Evolutionary conservation across 345 rosid genomes (phyloP).

Genomic region (Balakata baccata): DNA sequence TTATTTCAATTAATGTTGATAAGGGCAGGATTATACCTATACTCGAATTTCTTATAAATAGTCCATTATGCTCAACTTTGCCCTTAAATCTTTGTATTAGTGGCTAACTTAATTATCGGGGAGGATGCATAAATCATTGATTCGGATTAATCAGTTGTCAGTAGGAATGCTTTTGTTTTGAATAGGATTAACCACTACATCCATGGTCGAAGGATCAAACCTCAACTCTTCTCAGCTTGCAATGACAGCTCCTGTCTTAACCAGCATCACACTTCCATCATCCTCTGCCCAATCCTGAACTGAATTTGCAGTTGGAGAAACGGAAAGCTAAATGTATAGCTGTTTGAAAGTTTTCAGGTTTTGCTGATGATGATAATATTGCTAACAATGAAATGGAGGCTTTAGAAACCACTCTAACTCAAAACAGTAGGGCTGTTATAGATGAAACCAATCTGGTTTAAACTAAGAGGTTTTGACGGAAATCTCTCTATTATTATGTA

Average conservation of each 20-base stretch:
- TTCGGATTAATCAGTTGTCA: constrained; percentile 8
- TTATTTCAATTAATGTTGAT: too few species aligned
- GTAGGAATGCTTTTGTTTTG: background rate
- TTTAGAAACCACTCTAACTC: constrained; percentile 26
- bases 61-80: too few species aligned
- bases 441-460: constrained; percentile 11
- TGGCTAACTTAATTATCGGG: too few species aligned
- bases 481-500: too few species aligned
- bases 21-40: too few species aligned
- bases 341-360: constrained; percentile 41
- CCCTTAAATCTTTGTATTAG: too few species aligned
- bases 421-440: background rate
- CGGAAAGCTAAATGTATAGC: constrained; percentile 42
- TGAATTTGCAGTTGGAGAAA: constrained; percentile 33
- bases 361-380: constrained; percentile 41
- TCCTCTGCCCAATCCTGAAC: constrained; percentile 29
- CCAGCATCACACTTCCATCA: constrained; percentile 24
- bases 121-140: constrained; percentile 30
- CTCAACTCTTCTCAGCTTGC: constrained; percentile 19
- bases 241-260: constrained; percentile 47
- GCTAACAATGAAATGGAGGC: constrained; percentile 30
- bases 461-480: too few species aligned
- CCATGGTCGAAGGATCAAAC: constrained; percentile 48
- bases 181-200: constrained; percentile 47
- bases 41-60: too few species aligned